A percentile compares a stretch with the other conserved stretches of the same genome.
Evolutionary conservation across 2,329 filamentous ascomycete species (phyloP).

Genomic region (Penicillium aurantiogriseum): DNA sequence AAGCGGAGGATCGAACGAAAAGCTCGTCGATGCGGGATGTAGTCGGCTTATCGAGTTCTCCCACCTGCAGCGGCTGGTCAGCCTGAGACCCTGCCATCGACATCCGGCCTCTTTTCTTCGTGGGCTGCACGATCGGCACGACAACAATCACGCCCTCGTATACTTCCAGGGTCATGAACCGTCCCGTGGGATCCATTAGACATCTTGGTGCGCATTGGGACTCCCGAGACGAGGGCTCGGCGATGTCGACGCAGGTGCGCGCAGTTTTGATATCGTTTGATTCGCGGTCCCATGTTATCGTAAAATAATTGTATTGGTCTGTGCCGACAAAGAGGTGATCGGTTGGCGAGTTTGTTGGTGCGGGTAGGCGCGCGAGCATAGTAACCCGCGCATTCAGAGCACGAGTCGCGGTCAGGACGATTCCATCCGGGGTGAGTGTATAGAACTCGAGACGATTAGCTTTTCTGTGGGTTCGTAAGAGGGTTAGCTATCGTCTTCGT

Average conservation of each 20-base stretch:
- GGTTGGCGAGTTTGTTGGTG: slow-evolving; percentile 66
- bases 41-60: slow-evolving; percentile 61
- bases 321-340: slow-evolving; percentile 93
- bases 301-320: slow-evolving; percentile 87
- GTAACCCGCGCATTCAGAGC: slow-evolving; percentile 81
- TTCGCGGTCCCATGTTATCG: slow-evolving; percentile 72
- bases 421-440: slow-evolving; percentile 57
- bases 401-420: slow-evolving; percentile 66
- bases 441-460: slow-evolving; percentile 57
- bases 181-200: slow-evolving; percentile 75
- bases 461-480: slow-evolving; percentile 13
- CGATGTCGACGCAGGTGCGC: slow-evolving; percentile 59
- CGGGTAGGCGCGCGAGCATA: slow-evolving; percentile 61
- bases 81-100: slow-evolving; percentile 25
- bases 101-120: slow-evolving; percentile 42
- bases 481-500: slow-evolving; percentile 7
- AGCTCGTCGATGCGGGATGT: slow-evolving; percentile 65
- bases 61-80: slow-evolving; percentile 42
- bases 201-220: slow-evolving; percentile 80
- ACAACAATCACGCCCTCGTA: slow-evolving; percentile 68
- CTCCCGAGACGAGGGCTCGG: slow-evolving; percentile 64
- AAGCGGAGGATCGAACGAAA: slow-evolving; percentile 64
- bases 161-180: slow-evolving; percentile 65
- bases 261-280: slow-evolving; percentile 54
- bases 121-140: slow-evolving; percentile 58